Base-by-base conservation (phyloP, 768 basidiomycete species). In the Porphyrellus cyaneotinctus region DNA sequence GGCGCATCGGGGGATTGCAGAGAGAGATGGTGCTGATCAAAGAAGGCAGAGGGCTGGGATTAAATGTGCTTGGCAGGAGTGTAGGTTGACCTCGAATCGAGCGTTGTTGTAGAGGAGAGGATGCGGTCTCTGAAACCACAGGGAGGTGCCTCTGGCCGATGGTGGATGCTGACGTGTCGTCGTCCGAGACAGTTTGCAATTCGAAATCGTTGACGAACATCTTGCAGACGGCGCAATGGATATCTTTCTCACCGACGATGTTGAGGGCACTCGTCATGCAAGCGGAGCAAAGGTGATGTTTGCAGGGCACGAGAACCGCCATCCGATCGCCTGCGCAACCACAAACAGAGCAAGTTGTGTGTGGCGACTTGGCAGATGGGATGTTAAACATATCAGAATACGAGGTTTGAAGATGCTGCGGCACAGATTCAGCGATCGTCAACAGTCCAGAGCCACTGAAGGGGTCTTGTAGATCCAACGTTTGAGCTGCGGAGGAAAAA, bases 221-320 rank as follows among this genome's bases (percentile, higher is more conserved):
- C 60, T 84, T 84, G 70, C 90, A 93, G 28, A 89, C 85, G 17
- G 87, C 85, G 56, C 91, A 93, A 53, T 84, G 80, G 80, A 92
- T 88, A 52, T 88, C 86, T 64, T 91, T 92, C 69, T 93, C 90
- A 8, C 90, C 90, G 17, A 91, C 91, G 47, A 92, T 92, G 59
- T 93, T 93, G 47, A 93, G 75, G 9, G 88, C 87, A 46, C 88
- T 90, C 1, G 91, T 93, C 50, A 93, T 75, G 63, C 91, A 93
- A 11, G 78, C 78, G 3, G 88, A 87, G 64, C 91, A 93, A 2
- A 92, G 73, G 1, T 85, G 77, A 65, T 93, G 91, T 7, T 72
- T 65, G 68, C 91, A 93, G 0, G 91, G 90, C 22, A 80, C 76
- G 18, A 93, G 78, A 54, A 88, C 74, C 2, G 85, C 89, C 33